Base-by-base conservation (phyloP, 2,329 filamentous ascomycete genomes). In the Aspergillus niger region DNA sequence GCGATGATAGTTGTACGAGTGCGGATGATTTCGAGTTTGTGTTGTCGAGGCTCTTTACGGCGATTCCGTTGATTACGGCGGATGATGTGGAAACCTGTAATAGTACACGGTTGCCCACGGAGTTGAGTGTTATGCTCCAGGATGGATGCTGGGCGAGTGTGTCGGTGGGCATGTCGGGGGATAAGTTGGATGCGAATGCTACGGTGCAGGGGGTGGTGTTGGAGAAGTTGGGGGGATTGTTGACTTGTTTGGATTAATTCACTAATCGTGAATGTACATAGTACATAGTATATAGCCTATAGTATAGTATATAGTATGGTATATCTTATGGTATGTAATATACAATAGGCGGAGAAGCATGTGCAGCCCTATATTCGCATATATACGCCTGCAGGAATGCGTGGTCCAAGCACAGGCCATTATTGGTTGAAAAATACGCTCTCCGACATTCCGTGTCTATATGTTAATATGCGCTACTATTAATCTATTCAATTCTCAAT, bases 131-230 rank as follows among this genome's bases (percentile, higher is more conserved):
- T 0, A 74, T 83, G 3, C 65, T 77, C 2, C 74, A 77, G 2
- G 75, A 73, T 1, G 85, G 83, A 0, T 91, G 89, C 69, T 86
- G 82, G 71, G 83, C 85, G 17, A 85, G 85, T 43, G 80, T 91
- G 48, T 90, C 86, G 63, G 83, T 89, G 3, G 88, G 85, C 0
- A 78, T 85, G 66, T 83, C 86, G 10, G 75, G 72, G 2, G 83
- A 86, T 60, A 90, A 90, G 82, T 80, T 80, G 1, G 88, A 87
- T 54, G 84, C 82, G 0, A 71, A 80, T 60, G 80, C 80, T 44
- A 81, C 77, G 2, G 72, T 77, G 68, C 86, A 88, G 76, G 76
- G 71, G 3, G 70, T 77, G 24, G 84, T 87, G 48, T 59, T 83
- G 64, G 70, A 80, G 17, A 86, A 83, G 72, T 66, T 88, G 60